Base-by-base conservation (phyloP, 805 yeast species). In the Kazachstania martiniae region DNA sequence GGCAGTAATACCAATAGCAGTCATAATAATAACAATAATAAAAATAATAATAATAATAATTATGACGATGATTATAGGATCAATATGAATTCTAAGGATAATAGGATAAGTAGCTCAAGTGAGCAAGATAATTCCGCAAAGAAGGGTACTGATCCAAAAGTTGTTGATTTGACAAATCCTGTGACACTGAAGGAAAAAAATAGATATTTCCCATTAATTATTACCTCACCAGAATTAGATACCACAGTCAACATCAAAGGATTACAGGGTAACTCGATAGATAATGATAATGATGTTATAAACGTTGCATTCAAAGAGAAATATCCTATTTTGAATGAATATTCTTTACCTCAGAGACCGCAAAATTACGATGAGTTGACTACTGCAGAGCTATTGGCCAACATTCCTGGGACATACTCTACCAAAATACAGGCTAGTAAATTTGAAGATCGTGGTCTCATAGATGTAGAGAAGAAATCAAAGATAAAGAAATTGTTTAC, bases 181-280 rank as follows among this genome's bases (percentile, higher is more conserved):
- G 41, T 34, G 6, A 37, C 36, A 8, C 24, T 56, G 6, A 33
- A 37, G 13, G 59, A 49, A 9, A 63, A 63, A 43, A 63, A 62
- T 40, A 56, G 48, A 40, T 63, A 54, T 39, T 62, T 56, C 35
- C 69, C 69, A 2, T 14, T 63, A 4, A 27, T 62, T 8, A 44
- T 51, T 16, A 31, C 40, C 3, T 52, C 48, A 8, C 25, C 30
- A 2, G 47, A 55, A 36, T 36, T 39, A 30, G 48, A 38, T 22
- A 34, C 41, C 21, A 23, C 49, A 18, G 21, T 27, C 41, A 22
- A 36, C 28, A 23, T 31, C 17, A 36, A 47, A 39, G 36, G 41
- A 29, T 8, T 18, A 4, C 28, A 22, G 4, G 27, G 15, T n/a
- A 15, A 28, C 3, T 8, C 18, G 3, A 19, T 17, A 16, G 30